Conservation (phyloP, 305 asterid species). For the Fraxinus greggii region DNA sequence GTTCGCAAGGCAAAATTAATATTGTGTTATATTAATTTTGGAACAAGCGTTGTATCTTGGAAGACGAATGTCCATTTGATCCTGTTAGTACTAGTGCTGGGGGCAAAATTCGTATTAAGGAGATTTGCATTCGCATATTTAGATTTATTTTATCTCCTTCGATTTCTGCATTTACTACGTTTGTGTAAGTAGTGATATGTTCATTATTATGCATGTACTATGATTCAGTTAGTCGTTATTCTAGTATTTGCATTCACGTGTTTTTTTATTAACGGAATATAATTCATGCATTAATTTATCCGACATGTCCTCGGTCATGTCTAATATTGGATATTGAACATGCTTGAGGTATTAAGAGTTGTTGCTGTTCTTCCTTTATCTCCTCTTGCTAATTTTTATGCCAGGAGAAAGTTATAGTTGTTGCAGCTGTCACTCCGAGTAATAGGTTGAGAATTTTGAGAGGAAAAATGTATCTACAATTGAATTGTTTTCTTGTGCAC, state of each 20-base stretch:
- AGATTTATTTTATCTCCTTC: too few relatives aligned
- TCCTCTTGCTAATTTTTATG: not conserved
- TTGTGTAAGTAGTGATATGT: not conserved
- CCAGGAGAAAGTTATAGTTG: not conserved
- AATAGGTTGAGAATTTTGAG: not conserved
- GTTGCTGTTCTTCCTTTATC: not conserved
- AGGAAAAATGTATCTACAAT: not conserved
- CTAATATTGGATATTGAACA: not conserved
- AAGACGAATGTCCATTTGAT: not conserved
- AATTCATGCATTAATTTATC: not conserved
- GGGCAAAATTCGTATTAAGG: not conserved
- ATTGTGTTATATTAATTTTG: not conserved
- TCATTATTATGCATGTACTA: too few relatives aligned
- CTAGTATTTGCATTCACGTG: not conserved
- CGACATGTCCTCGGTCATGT: not conserved
- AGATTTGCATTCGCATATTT: not conserved
- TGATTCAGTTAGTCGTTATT: not conserved
- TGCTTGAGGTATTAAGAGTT: not conserved
- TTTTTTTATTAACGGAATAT: too few relatives aligned
- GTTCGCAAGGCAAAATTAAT: not conserved
- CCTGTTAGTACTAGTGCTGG: not conserved
- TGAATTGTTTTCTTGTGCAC: not conserved
- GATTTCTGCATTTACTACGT: not conserved
- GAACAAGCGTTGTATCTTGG: not conserved
- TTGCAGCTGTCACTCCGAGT: not conserved